Evolutionary conservation across 2,329 filamentous ascomycete genomes (phyloP), one percentile per base, ranked within the genome.

Genomic region (Colletotrichum tofieldiae): DNA sequence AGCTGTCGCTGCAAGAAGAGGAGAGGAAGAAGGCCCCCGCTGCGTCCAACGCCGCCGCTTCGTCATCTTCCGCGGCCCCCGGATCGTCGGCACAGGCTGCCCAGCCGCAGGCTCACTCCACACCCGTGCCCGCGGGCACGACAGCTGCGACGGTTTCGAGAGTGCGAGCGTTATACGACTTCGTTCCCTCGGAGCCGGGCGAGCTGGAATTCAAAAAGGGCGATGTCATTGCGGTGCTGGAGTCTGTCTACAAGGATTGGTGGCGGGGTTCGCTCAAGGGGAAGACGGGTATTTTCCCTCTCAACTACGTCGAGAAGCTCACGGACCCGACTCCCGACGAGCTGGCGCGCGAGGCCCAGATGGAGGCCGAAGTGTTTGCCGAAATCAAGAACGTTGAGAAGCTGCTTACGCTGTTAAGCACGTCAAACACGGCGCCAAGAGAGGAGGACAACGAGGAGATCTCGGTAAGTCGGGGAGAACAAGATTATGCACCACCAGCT

Each of bases 241-340:
- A 98, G 83, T 98, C 95, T 1, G 96, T 98, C 1, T 99, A 97
- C 85, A 99, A 98, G 83, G 96, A 99, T 82, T 99, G 96, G 96
- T 99, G 96, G 96, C 96, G 97, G 77, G 96, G 96, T 1, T 97
- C 95, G 52, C 86, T 99, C 71, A 92, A 95, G 79, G 96, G 96
- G 26, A 94, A 98, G 82, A 98, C 95, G 8, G 96, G 96, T 77
- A 99, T 99, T 75, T 99, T 99, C 83, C 96, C 96, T 8, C 89
- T 99, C 75, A 99, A 99, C 84, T 99, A 99, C 79, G 96, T 99
- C 20, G 96, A 99, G 85, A 99, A 99, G 83, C 86, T 99, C 75
- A 92, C 95, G 67, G 96, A 99, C 79, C 96, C 96, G 6, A 98
- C 96, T 0, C 92, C 92, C 23, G 96, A 98, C 76, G 96, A 99